Percentiles rank a stretch among this genome's conserved stretches.
phyloP scores from a whole-genome alignment of 75 land plant genomes.

The Cryptomeria japonica region DNA sequence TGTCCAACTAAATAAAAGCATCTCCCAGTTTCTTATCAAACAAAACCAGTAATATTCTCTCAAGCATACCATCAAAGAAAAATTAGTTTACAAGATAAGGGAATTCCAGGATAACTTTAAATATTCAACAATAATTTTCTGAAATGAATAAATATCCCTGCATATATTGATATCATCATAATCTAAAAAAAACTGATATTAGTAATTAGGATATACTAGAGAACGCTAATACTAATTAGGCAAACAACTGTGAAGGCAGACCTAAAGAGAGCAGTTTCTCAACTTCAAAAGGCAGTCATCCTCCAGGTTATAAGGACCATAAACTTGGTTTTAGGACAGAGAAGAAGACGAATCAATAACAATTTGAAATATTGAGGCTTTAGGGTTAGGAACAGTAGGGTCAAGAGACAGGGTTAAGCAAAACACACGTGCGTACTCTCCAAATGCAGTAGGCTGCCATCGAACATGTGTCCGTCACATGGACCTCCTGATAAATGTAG shows the following conservation, averaged over 20 bases:
- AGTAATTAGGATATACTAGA: background rate
- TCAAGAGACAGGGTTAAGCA: conserved; percentile 54
- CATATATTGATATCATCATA: background rate
- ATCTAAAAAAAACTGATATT: background rate
- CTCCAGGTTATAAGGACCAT: conserved; percentile 1
- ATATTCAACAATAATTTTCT: background rate
- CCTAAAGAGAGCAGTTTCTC: conserved; percentile 73
- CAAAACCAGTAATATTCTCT: background rate
- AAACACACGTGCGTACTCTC: conserved; percentile 87
- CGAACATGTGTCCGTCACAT: conserved; percentile 78
- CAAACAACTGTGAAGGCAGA: conserved; percentile 41
- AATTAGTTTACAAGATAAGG: background rate
- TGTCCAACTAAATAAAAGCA: background rate
- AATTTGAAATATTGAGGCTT: background rate
- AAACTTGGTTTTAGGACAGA: conserved; percentile 13
- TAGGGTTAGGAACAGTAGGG: conserved; percentile 42
- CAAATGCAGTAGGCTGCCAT: conserved; percentile 86
- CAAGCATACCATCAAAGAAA: background rate
- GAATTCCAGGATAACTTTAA: background rate
- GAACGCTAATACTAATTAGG: background rate
- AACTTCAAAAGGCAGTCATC: conserved; percentile 52
- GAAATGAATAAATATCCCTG: background rate
- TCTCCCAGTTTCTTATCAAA: background rate
- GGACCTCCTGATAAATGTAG: conserved; percentile 91
- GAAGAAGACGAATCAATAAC: conserved; percentile 19